Conservation (phyloP, 495 filamentous ascomycete species). For the Aspergillus panamensis region DNA sequence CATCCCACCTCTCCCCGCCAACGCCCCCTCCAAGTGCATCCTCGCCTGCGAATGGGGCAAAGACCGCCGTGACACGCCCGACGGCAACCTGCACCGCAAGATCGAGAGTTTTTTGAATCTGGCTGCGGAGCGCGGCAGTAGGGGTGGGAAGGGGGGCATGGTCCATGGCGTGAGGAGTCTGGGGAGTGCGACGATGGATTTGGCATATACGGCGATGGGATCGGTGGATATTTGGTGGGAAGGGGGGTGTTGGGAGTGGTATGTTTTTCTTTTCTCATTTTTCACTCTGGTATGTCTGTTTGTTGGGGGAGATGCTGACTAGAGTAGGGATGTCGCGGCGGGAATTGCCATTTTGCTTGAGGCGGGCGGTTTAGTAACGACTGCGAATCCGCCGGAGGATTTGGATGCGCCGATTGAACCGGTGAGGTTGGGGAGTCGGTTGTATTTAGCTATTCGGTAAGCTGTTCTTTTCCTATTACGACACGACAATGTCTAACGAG, state of each 20-base stretch:
- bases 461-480: slow-evolving; percentile 1
- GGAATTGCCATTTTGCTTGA: slow-evolving; percentile 55
- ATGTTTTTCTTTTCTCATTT: slow-evolving; percentile 15
- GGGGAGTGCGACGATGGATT: slow-evolving; percentile 56
- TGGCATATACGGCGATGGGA: slow-evolving; percentile 57
- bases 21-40: slow-evolving; percentile 61
- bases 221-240: slow-evolving; percentile 59
- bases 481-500: background rate
- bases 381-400: slow-evolving; percentile 60
- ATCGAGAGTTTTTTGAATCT: slow-evolving; percentile 68
- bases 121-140: slow-evolving; percentile 57
- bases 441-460: slow-evolving; percentile 63
- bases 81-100: slow-evolving; percentile 63
- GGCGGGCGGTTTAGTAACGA: slow-evolving; percentile 62
- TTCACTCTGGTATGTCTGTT: background rate
- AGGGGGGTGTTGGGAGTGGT: slow-evolving; percentile 59
- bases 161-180: slow-evolving; percentile 57
- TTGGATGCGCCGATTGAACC: slow-evolving; percentile 52
- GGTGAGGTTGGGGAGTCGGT: slow-evolving; percentile 54
- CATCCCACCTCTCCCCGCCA: slow-evolving; percentile 56
- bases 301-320: background rate
- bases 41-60: slow-evolving; percentile 73
- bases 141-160: slow-evolving; percentile 62
- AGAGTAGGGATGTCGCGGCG: slow-evolving; percentile 49
- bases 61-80: slow-evolving; percentile 57